Evolutionary conservation across 2,329 filamentous ascomycete species (phyloP).

Genomic region (Sporothrix inflata): DNA sequence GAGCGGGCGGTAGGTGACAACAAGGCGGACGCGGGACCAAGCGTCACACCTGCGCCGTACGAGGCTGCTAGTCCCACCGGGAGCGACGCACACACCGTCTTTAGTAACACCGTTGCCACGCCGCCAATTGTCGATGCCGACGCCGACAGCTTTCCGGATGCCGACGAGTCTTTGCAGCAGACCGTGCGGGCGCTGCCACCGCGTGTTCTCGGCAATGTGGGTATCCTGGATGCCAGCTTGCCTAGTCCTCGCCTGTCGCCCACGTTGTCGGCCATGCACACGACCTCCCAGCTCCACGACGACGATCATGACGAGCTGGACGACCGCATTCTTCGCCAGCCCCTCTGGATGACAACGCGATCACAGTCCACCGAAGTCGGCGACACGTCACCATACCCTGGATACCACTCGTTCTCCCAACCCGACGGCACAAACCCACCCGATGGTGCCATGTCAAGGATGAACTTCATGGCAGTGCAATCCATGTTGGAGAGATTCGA

Average conservation of each 20-base stretch:
- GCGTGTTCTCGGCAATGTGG: conserved; percentile 67
- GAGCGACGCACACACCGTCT: conserved; percentile 62
- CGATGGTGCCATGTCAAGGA: conserved; percentile 37
- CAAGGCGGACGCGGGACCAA: conserved; percentile 50
- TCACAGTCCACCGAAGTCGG: conserved; percentile 48
- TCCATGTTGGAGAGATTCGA: conserved; percentile 89
- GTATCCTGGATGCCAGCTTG: conserved; percentile 84
- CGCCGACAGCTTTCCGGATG: conserved; percentile 60
- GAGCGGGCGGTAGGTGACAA: conserved; percentile 45
- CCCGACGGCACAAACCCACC: conserved; percentile 34
- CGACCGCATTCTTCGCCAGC: conserved; percentile 42
- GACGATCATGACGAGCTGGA: conserved; percentile 52
- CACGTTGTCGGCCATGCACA: conserved; percentile 73
- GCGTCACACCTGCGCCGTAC: conserved; percentile 47
- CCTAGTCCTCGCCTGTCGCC: conserved; percentile 95
- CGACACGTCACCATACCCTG: conserved; percentile 25
- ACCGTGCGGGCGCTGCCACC: conserved; percentile 52
- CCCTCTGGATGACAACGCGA: conserved; percentile 36
- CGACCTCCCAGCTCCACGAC: conserved; percentile 47
- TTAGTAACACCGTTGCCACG: conserved; percentile 68
- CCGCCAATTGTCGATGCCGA: conserved; percentile 77
- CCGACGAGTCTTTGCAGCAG: conserved; percentile 54
- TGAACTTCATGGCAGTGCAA: conserved; percentile 74
- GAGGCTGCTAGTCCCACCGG: conserved; percentile 56
- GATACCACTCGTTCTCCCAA: not conserved